These are phyloP conservation scores for Talaromyces trachyspermus DNA, from an alignment of 495 filamentous ascomycete genomes.

Conservation along the genomic window DNA sequence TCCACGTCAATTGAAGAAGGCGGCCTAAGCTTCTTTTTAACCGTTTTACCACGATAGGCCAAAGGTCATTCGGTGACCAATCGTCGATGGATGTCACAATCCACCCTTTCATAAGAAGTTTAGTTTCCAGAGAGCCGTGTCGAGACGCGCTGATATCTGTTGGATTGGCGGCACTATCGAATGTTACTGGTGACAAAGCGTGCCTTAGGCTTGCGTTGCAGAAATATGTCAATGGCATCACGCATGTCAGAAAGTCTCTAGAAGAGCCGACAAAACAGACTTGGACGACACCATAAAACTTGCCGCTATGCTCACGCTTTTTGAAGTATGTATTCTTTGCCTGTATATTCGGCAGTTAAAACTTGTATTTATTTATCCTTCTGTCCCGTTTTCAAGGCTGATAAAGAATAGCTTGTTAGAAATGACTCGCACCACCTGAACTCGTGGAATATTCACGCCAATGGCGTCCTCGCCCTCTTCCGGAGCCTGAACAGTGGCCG, in stretches of 20 bases:
- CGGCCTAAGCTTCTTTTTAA: background rate
- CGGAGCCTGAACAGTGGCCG: slow-evolving; percentile 9
- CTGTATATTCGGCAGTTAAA: background rate
- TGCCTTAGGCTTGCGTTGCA: slow-evolving; percentile 14
- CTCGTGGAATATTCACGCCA: slow-evolving; percentile 16
- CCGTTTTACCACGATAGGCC: background rate
- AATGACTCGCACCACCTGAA: slow-evolving; percentile 12
- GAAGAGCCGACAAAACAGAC: slow-evolving; percentile 44
- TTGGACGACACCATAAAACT: slow-evolving; percentile 55
- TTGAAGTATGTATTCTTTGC: slow-evolving; percentile 26
- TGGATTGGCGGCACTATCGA: slow-evolving; percentile 20
- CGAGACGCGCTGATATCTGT: slow-evolving; percentile 18
- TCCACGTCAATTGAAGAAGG: background rate
- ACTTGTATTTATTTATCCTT: background rate
- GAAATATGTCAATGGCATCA: slow-evolving; percentile 16
- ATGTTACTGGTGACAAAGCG: slow-evolving; percentile 15
- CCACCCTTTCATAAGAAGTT: background rate
- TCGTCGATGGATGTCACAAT: background rate
- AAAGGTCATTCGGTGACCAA: background rate
- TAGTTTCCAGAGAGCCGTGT: background rate
- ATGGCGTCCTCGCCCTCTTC: slow-evolving; percentile 17
- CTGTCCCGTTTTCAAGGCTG: background rate
- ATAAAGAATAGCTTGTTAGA: slow-evolving; percentile 17
- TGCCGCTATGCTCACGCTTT: slow-evolving; percentile 49
- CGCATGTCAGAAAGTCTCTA: slow-evolving; percentile 31